Conservation (phyloP, 1,284 basidiomycete genomes). For the Boletellus deceptivus region DNA sequence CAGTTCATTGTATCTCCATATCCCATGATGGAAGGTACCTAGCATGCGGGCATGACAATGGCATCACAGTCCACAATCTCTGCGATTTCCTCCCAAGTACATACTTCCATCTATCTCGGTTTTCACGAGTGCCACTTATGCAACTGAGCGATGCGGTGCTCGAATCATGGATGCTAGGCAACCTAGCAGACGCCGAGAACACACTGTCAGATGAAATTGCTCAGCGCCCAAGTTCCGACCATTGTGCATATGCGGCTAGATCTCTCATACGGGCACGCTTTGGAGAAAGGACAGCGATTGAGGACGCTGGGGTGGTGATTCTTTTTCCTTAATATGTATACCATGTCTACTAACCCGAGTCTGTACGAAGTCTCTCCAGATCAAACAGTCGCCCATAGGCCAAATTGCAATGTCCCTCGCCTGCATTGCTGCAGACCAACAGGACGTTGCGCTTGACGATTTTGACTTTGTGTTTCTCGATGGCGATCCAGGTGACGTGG, state of each 20-base stretch:
- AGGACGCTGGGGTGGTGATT: neutral
- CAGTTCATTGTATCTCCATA: neutral
- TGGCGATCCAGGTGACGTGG: neutral
- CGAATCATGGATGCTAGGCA: neutral
- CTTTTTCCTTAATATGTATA: neutral
- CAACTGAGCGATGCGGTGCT: neutral
- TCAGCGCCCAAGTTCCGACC: neutral
- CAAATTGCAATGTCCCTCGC: neutral
- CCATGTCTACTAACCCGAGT: neutral
- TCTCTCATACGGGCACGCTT: neutral
- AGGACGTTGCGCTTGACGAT: neutral
- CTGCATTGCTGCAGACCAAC: neutral
- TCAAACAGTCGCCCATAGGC: neutral
- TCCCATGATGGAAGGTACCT: neutral
- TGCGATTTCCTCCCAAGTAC: neutral
- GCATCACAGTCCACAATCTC: neutral
- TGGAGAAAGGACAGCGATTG: neutral
- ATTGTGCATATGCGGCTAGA: neutral
- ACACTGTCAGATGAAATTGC: neutral
- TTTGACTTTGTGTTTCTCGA: neutral
- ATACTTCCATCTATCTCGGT: neutral
- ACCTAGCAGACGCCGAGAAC: neutral
- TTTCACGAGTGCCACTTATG: neutral
- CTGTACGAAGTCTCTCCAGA: neutral
- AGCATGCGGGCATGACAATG: neutral